Base-by-base conservation (phyloP, 768 basidiomycete species). In the Polyporus arcularius region DNA sequence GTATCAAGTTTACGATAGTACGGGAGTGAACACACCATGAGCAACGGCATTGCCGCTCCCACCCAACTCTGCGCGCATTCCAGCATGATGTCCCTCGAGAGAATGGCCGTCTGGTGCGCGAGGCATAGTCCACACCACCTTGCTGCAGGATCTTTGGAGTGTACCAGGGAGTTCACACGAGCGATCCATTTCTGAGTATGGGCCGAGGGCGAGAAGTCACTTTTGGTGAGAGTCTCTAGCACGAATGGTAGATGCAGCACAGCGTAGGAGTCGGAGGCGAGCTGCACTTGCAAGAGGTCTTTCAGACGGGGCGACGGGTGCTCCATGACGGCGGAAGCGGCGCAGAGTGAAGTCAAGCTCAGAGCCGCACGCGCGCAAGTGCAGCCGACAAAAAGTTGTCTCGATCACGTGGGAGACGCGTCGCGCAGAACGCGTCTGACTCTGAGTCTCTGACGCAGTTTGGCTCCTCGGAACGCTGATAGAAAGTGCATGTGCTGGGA, bases 81-180 rank as follows among this genome's bases (percentile, higher is more conserved):
- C 55, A 89, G 73, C 79, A 94, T 84, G 8, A 86, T 63, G 11
- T 72, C 69, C 68, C 76, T 84, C 1, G 88, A 90, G 42, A 84
- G 70, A 26, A 78, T 64, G 0, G 87, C 82, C 10, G 87, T 87
- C 64, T 84, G 85, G 65, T 86, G 76, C 1, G 92, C 92, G 49
- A 94, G 73, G 66, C 85, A 89, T 38, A 93, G 76, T 9, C 90
- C 92, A 21, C 88, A 86, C 92, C 92, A 94, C 58, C 89, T 83
- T 54, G 84, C 85, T 43, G 83, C 87, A n/a, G 85, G 69, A 66
- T 90, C 85, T 75, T 89, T 92, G 16, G 92, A 87, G 68, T 89
- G 87, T 51, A 94, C 76, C 54, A 94, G 76, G 3, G 91, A 85
- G 65, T 84, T 85, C 62, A 93, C 77, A 58, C 92, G 82, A n/a